A percentile compares a stretch with the other conserved stretches of the same genome.
These are phyloP conservation scores for Cantharellus anzutake DNA, from an alignment of 768 basidiomycete genomes.

Conservation along the genomic window DNA sequence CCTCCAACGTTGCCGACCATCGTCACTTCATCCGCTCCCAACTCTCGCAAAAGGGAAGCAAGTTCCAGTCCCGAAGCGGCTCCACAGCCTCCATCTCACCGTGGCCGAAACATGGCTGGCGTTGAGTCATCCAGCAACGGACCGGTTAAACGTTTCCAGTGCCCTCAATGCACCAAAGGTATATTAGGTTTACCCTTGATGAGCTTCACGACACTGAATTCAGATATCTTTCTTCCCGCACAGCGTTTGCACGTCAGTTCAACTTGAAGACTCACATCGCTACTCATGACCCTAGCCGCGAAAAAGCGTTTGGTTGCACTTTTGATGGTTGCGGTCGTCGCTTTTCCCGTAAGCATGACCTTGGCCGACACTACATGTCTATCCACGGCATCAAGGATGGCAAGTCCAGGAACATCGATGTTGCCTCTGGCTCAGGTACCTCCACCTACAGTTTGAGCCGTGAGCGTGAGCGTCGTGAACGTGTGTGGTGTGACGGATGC, in stretches of 20 bases:
- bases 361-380: constrained; percentile 73
- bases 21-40: background rate
- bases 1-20: background rate
- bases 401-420: background rate
- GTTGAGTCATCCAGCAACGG: constrained; percentile 19
- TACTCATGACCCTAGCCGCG: constrained; percentile 81
- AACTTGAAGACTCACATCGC: constrained; percentile 92
- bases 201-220: constrained; percentile 3
- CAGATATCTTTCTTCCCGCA: constrained; percentile 7
- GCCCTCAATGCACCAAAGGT: constrained; percentile 58
- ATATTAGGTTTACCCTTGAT: constrained; percentile 6
- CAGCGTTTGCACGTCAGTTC: constrained; percentile 83
- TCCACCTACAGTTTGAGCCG: background rate
- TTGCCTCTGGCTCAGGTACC: background rate
- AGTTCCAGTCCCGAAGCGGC: background rate
- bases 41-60: background rate
- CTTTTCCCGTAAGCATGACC: constrained; percentile 87
- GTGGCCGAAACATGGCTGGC: background rate
- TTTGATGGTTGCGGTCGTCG: constrained; percentile 73
- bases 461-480: constrained; percentile 8
- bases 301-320: constrained; percentile 78
- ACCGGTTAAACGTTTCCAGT: constrained; percentile 63
- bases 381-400: constrained; percentile 52
- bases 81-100: background rate
- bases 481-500: constrained; percentile 55